Percentiles rank a stretch among this genome's conserved stretches.
These are phyloP conservation scores for Nyssa sinensis DNA, from an alignment of 148 eudicot species.

Conservation along the genomic window DNA sequence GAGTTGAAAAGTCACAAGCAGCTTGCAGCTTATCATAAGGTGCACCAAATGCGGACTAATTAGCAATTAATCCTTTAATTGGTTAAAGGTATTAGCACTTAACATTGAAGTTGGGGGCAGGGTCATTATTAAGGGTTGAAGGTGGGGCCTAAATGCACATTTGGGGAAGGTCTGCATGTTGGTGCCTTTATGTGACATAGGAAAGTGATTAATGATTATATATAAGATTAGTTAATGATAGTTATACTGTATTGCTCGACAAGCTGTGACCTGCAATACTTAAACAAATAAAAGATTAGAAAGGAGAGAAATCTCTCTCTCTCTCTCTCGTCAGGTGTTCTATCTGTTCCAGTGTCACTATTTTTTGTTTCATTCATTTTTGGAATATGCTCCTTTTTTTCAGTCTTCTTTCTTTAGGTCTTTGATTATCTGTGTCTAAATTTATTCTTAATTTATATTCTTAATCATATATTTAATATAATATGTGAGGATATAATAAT, in stretches of 20 bases:
- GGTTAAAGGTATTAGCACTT: not conserved
- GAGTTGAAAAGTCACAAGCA: too few relatives aligned
- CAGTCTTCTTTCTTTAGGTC: not conserved
- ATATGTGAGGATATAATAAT: too few relatives aligned
- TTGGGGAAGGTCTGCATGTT: slow-evolving; percentile 43
- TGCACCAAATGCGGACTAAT: too few relatives aligned
- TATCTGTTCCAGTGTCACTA: not conserved
- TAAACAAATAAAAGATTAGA: slow-evolving; percentile 26
- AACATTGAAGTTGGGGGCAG: not conserved
- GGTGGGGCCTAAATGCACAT: slow-evolving; percentile 37
- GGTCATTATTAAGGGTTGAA: slow-evolving; percentile 15
- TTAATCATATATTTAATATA: too few relatives aligned
- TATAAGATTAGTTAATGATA: slow-evolving; percentile 20
- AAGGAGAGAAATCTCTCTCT: not conserved
- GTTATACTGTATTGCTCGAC: slow-evolving; percentile 46
- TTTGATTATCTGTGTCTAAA: not conserved
- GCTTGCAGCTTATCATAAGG: too few relatives aligned
- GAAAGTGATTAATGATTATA: slow-evolving; percentile 25
- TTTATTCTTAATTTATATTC: too few relatives aligned
- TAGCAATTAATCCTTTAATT: too few relatives aligned
- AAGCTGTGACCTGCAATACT: slow-evolving; percentile 46
- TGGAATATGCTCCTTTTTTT: not conserved
- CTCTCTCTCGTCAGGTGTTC: not conserved
- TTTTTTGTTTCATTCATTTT: not conserved
- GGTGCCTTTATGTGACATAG: slow-evolving; percentile 39